A percentile compares a stretch with the other conserved stretches of the same genome.
phyloP scores from a whole-genome alignment of 306 rosid species.

The Alnus glutinosa region DNA sequence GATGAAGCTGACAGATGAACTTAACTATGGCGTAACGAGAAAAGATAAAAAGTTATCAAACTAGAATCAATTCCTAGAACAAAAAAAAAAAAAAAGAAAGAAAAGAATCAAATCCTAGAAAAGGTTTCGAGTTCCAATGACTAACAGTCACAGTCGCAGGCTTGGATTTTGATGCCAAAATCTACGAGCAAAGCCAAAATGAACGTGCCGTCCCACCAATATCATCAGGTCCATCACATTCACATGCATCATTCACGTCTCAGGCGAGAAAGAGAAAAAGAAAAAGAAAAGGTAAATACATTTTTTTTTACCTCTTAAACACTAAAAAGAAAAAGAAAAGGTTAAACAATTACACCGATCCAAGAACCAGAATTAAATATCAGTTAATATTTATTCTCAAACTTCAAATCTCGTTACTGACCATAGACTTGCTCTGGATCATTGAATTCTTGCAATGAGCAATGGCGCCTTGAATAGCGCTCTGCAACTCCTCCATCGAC shows the following conservation, averaged over 20 bases:
- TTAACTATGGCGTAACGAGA: not conserved
- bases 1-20: too few species aligned
- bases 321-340: not conserved
- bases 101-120: not conserved
- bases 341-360: not conserved
- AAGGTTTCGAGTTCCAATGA: slow-evolving; percentile 38
- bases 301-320: slow-evolving; percentile 9
- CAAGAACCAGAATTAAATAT: not conserved
- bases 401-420: slow-evolving; percentile 50
- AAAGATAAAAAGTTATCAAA: slow-evolving; percentile 23
- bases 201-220: too few species aligned
- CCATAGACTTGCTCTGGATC: slow-evolving; percentile 48
- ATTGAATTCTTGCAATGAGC: slow-evolving; percentile 92
- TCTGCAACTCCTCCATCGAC: slow-evolving; percentile 92
- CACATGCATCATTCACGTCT: slow-evolving; percentile 38
- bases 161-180: slow-evolving; percentile 25
- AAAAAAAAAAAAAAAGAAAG: too few species aligned
- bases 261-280: not conserved
- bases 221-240: not conserved
- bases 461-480: slow-evolving; percentile 95
- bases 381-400: slow-evolving; percentile 11
- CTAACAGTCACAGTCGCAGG: slow-evolving; percentile 22
- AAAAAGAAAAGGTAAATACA: not conserved
- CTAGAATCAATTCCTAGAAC: not conserved
- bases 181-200: slow-evolving; percentile 29